Base-by-base conservation (phyloP, 352 stramenopile genomes). In the Phytophthora palmivora region DNA sequence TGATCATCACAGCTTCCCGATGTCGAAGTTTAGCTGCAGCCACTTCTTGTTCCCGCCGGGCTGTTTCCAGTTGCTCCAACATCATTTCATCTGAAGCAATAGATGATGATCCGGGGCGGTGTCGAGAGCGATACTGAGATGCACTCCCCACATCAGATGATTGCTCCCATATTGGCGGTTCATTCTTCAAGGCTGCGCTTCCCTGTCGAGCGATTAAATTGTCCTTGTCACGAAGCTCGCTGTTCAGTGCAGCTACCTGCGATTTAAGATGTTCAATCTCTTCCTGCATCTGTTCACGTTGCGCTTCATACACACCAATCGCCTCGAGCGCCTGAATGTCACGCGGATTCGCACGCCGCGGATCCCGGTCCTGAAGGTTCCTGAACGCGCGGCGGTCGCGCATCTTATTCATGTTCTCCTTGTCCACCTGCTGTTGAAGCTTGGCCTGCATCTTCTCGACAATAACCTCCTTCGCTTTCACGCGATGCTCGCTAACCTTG, bases 401-500 rank as follows among this genome's bases (percentile, higher is more conserved):
- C 12, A 66, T 72, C 49, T 83, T 92, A 43, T 74, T 83, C 41
- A 83, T 47, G n/a, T 69, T 76, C 34, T 93, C 74, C 36, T 89
- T 91, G 58, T 93, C 81, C 10, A 90, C 72, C 37, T 92, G 78
- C 57, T 92, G 79, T 54, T 92, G 79, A 4, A 96, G 51, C 28
- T 94, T 96, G 18, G 85, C 63, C 49, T 96, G 87, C 69, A 96
- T 87, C 11, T 74, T 78, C 26, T 96, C 82, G 0, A 94, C 70
- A 0, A 93, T 61, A 10, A 88, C 70, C 37, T 96, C 88, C 52
- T 95, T 96, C 3, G 87, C 86, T 59, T 94, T 94, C 5, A 96
- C 88, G 4, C 87, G 79, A 21, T 96, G 88, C 42, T 96, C 87
- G 43, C 84, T 95, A 4, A 94, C 80, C 58, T 93, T 93, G 1